A percentile compares a stretch with the other conserved stretches of the same genome.
phyloP scores from a whole-genome alignment of 768 basidiomycete species.

The Grammothele lineata region DNA sequence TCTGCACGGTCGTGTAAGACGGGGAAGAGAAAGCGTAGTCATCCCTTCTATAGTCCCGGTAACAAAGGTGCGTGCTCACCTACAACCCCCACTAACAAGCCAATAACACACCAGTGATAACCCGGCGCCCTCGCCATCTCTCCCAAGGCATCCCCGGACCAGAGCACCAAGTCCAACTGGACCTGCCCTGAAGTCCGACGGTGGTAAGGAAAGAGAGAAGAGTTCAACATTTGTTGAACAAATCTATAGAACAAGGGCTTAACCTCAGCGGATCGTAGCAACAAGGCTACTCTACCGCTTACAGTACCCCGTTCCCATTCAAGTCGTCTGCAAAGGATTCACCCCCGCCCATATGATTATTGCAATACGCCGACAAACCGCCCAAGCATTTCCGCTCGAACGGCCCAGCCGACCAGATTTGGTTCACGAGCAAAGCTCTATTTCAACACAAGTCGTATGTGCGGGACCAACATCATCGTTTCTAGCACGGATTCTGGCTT shows the following conservation, averaged over 20 bases:
- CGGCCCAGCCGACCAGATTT: slow-evolving; percentile 51
- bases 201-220: slow-evolving; percentile 31
- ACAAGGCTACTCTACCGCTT: slow-evolving; percentile 77
- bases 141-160: slow-evolving; percentile 6
- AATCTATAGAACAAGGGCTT: slow-evolving; percentile 70
- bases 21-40: slow-evolving; percentile 85
- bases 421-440: slow-evolving; percentile 71
- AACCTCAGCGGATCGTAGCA: slow-evolving; percentile 76
- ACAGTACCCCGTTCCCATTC: slow-evolving; percentile 72
- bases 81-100: not conserved
- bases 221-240: slow-evolving; percentile 50
- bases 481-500: slow-evolving; percentile 80
- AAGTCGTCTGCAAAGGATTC: slow-evolving; percentile 80
- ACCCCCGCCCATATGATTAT: slow-evolving; percentile 65
- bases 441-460: slow-evolving; percentile 59
- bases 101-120: not conserved
- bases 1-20: slow-evolving; percentile 89
- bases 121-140: slow-evolving; percentile 3
- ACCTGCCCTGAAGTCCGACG: slow-evolving; percentile 40
- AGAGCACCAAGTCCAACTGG: slow-evolving; percentile 17
- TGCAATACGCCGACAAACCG: slow-evolving; percentile 52
- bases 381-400: slow-evolving; percentile 50
- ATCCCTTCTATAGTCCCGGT: no score
- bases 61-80: not conserved
- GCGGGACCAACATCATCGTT: slow-evolving; percentile 68